A percentile compares a stretch with the other conserved stretches of the same genome.
Evolutionary conservation across 495 filamentous ascomycete species (phyloP).

Genomic region (Podospora bellae-mahoneyi): DNA sequence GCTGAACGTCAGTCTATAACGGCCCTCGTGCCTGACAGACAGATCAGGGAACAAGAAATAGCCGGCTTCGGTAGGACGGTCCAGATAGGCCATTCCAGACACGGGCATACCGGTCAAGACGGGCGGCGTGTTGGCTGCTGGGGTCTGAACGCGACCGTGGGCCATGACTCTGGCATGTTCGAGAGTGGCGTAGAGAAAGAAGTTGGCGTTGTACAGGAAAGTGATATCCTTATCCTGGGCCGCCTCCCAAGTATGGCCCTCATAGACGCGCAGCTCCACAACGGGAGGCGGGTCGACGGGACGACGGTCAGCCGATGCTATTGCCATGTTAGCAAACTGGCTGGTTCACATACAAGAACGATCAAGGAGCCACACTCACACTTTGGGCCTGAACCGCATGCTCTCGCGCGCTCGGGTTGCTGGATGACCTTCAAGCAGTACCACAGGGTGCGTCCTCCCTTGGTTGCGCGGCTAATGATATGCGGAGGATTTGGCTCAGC

Average conservation of each 20-base stretch:
- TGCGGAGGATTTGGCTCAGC: slow-evolving; percentile 14
- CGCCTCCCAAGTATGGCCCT: slow-evolving; percentile 59
- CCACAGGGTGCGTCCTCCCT: slow-evolving; percentile 73
- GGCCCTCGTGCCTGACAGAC: slow-evolving; percentile 93
- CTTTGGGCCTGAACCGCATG: slow-evolving; percentile 92
- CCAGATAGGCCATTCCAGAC: slow-evolving; percentile 93
- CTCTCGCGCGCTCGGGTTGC: slow-evolving; percentile 91
- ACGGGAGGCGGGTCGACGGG: slow-evolving; percentile 96
- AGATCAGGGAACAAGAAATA: slow-evolving; percentile 99
- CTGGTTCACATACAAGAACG: neutral
- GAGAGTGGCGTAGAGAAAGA: slow-evolving; percentile 93
- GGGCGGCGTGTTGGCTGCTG: slow-evolving; percentile 63
- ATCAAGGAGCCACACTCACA: slow-evolving; percentile 54
- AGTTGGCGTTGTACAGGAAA: slow-evolving; percentile 91
- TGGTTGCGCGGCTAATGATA: slow-evolving; percentile 58
- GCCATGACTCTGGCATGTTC: slow-evolving; percentile 84
- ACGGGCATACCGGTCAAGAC: slow-evolving; percentile 94
- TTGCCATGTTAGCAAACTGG: slow-evolving; percentile 18
- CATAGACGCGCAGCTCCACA: slow-evolving; percentile 84
- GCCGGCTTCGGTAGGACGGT: slow-evolving; percentile 84
- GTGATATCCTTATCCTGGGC: slow-evolving; percentile 78
- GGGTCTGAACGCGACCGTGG: slow-evolving; percentile 67
- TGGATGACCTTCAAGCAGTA: slow-evolving; percentile 87
- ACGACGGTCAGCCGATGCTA: slow-evolving; percentile 91
- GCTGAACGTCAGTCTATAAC: slow-evolving; percentile 83